Percentiles rank a stretch among this genome's conserved stretches.
Conservation (phyloP, 768 basidiomycete species). For the Sarcodon aspratus region DNA sequence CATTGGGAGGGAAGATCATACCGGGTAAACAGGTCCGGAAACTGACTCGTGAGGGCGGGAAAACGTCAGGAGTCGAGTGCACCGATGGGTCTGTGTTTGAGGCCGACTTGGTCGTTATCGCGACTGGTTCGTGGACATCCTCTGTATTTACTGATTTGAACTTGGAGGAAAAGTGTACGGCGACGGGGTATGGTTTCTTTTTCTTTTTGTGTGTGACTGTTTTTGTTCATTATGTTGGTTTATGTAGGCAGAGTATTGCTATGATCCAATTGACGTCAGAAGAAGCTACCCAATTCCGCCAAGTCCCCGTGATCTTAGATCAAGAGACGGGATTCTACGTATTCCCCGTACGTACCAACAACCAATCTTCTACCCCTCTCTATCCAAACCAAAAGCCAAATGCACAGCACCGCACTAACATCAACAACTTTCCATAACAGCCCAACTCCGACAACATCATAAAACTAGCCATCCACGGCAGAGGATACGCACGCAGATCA, state of each 20-base stretch:
- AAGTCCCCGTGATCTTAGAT: conserved; percentile 63
- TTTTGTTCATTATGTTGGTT: background rate
- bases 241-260: conserved; percentile 62
- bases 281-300: conserved; percentile 51
- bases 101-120: conserved; percentile 56
- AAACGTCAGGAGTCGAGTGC: conserved; percentile 50
- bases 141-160: conserved; percentile 55
- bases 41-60: conserved; percentile 26
- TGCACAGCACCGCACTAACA: background rate
- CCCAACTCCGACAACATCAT: conserved; percentile 59
- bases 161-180: conserved; percentile 41
- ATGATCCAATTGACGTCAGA: conserved; percentile 63
- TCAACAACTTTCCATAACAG: conserved; percentile 21
- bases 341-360: conserved; percentile 54
- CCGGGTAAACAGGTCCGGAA: conserved; percentile 44
- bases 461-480: conserved; percentile 69
- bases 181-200: conserved; percentile 59
- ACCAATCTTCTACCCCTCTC: no score
- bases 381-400: background rate
- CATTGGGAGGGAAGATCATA: conserved; percentile 48
- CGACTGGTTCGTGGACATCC: conserved; percentile 81
- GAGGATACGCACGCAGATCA: conserved; percentile 37
- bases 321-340: conserved; percentile 68
- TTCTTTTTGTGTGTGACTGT: background rate
- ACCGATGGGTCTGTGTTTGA: conserved; percentile 40